Evolutionary conservation across 257 asterid genomes (phyloP), one percentile per base, ranked within the genome.

Genomic region (Agastache rugosa): DNA sequence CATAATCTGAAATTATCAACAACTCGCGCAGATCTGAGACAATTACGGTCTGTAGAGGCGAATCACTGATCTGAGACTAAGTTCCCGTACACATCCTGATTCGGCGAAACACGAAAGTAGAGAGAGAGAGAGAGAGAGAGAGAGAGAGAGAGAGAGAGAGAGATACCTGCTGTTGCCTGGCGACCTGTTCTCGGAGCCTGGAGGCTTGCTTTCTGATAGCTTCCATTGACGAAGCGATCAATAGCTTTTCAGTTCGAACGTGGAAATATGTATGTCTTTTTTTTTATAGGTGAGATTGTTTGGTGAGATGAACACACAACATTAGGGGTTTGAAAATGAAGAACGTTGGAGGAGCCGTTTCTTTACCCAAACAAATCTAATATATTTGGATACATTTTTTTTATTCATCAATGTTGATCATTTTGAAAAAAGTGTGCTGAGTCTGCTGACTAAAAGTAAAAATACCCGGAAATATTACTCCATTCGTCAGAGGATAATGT

Each of bases 141-240:
- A n/a, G n/a, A n/a, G 22, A n/a, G 63, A 58, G 55, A 48, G 20
- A 25, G 35, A 37, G 48, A 47, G 74, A 72, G 34, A 44, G 20
- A 16, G 64, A 63, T 56, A 81, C 99, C 91, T 94, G 98, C 75
- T 94, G 98, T 77, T 94, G 98, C 78, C 97, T 87, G 48, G 97
- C 92, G 78, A 94, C 98, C 79, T 94, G 98, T 78, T 94, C 99
- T 63, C 97, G 78, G 73, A 94, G 87, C 65, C 95, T 84, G 16
- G 97, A 87, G 56, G 99, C 99, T 77, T 94, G 97, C 73, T 92
- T 94, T 78, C 92, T 80, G 75, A 93, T 89, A 9, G 96, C 89
- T 45, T 93, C 98, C 98, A 93, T 93, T 82, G 63, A 78, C 83
- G 55, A 79, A 73, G 22, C 82, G 74, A 80, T 82, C 82, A 14